Conservation (phyloP, 805 yeast species). For the Monosporozyma aerobia region DNA sequence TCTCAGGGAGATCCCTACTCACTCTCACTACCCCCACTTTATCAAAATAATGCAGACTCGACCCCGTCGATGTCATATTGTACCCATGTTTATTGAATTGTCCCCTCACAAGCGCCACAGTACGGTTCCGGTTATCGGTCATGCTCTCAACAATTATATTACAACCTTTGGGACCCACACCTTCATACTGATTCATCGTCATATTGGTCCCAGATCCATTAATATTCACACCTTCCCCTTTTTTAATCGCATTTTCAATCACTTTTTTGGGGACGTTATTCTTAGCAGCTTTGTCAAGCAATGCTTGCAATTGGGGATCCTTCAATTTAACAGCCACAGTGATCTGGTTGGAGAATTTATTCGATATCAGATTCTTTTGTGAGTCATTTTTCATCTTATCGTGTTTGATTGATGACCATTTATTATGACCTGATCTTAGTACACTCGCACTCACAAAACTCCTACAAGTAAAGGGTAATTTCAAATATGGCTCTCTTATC, state of each 20-base stretch:
- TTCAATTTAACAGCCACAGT: constrained; percentile 59
- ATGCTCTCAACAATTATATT: constrained; percentile 77
- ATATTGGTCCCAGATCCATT: constrained; percentile 46
- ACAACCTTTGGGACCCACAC: constrained; percentile 87
- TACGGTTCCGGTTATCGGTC: constrained; percentile 81
- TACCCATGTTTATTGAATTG: constrained; percentile 57
- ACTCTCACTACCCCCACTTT: constrained; percentile 65
- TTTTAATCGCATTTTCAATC: constrained; percentile 76
- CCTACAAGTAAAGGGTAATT: background rate
- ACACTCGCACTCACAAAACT: background rate
- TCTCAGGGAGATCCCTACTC: constrained; percentile 30
- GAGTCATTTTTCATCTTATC: constrained; percentile 91
- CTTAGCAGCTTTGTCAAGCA: constrained; percentile 64
- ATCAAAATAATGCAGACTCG: constrained; percentile 70
- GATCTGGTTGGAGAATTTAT: constrained; percentile 63
- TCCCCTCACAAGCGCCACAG: constrained; percentile 65
- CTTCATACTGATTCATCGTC: constrained; percentile 62
- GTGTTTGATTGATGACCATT: constrained; percentile 93
- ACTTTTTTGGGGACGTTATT: constrained; percentile 74
- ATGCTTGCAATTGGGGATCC: constrained; percentile 56
- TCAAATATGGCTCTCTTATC: background rate
- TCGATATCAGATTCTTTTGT: constrained; percentile 57
- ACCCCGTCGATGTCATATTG: constrained; percentile 33
- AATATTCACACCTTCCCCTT: constrained; percentile 38
- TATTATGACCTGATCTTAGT: constrained; percentile 62